Conservation (phyloP, 176 grass and related monocot species). For the Triticum turgidum region DNA sequence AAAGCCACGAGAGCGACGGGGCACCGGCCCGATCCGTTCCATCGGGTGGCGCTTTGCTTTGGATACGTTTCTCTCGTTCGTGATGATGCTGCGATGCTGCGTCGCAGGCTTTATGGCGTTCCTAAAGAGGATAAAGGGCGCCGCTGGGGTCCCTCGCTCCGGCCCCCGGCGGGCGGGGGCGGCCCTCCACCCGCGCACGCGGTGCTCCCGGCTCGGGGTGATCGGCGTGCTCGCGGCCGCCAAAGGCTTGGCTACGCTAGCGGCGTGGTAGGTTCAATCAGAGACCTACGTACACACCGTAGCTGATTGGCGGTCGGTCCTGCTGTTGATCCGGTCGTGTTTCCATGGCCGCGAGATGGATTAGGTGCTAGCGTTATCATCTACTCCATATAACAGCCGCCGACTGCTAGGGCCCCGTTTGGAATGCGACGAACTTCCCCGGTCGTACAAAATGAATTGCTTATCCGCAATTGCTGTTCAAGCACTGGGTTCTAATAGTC, state of each 20-base stretch:
- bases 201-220: slow-evolving; percentile 36
- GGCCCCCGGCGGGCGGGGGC: neutral
- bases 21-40: slow-evolving; percentile 9
- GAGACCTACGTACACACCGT: neutral
- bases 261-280: neutral
- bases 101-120: slow-evolving; percentile 3
- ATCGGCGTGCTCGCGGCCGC: neutral
- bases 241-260: neutral
- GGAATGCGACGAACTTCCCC: neutral
- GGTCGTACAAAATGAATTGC: neutral
- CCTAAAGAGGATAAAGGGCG: slow-evolving; percentile 19
- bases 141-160: neutral
- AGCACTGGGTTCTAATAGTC: neutral
- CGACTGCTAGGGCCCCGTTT: no score
- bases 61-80: neutral
- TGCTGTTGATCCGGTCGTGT: neutral
- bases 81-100: slow-evolving; percentile 1
- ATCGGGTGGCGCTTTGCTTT: neutral
- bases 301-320: neutral
- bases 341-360: neutral
- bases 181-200: slow-evolving; percentile 19
- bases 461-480: neutral
- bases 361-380: neutral
- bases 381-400: no score
- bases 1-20: slow-evolving; percentile 31